phyloP scores from a whole-genome alignment of 495 filamentous ascomycete species.

The Neurospora terricola region DNA sequence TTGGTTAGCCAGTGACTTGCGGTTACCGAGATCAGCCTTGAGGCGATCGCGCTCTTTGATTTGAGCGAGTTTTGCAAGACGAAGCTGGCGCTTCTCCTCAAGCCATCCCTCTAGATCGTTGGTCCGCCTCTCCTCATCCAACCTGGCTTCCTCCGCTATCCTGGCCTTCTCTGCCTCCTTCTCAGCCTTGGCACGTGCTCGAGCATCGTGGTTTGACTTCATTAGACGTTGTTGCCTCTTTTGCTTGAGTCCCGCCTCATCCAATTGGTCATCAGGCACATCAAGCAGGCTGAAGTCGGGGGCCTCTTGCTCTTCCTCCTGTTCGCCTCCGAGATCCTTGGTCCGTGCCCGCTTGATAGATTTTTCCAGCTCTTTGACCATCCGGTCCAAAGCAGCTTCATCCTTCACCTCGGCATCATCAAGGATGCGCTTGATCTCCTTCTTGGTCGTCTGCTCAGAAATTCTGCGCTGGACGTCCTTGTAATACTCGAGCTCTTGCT shows the following conservation, averaged over 20 bases:
- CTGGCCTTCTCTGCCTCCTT: constrained; percentile 86
- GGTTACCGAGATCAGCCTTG: constrained; percentile 86
- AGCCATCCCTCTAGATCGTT: constrained; percentile 85
- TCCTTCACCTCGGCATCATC: constrained; percentile 89
- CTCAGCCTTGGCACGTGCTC: constrained; percentile 84
- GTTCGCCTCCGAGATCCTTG: constrained; percentile 79
- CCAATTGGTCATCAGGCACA: constrained; percentile 80
- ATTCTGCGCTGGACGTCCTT: constrained; percentile 64
- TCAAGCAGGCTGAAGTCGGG: constrained; percentile 83
- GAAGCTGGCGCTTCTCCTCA: constrained; percentile 62
- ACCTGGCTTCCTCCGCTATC: constrained; percentile 66
- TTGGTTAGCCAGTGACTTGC: constrained; percentile 89
- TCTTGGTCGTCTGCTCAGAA: constrained; percentile 57
- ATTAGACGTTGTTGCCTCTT: constrained; percentile 86
- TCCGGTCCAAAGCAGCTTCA: constrained; percentile 67
- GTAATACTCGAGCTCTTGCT: constrained; percentile 91
- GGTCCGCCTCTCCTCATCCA: constrained; percentile 73
- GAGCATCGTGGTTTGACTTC: constrained; percentile 88
- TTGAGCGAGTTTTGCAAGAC: constrained; percentile 61
- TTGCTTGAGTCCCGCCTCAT: constrained; percentile 79
- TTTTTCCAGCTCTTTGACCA: constrained; percentile 79
- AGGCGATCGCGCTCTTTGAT: constrained; percentile 90
- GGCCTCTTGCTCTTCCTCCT: constrained; percentile 63
- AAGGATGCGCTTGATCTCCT: constrained; percentile 73
- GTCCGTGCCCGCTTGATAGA: constrained; percentile 79